Percentiles rank a stretch among this genome's conserved stretches.
Conservation (phyloP, 176 grass and related monocot genomes). For the Oryza glumipatula region DNA sequence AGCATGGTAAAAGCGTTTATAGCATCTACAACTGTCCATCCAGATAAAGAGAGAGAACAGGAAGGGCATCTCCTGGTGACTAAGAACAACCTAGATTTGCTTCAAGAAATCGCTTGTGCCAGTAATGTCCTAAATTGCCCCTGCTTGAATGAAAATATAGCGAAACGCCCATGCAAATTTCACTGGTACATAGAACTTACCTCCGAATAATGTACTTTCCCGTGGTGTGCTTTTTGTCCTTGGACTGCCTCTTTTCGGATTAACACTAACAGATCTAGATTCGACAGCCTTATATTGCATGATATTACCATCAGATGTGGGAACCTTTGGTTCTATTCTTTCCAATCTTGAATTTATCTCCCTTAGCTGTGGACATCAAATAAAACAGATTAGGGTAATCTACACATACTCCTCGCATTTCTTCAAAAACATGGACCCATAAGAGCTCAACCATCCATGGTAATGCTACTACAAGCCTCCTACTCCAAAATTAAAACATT, state of each 20-base stretch:
- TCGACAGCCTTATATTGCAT: slow-evolving; percentile 52
- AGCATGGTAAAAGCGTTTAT: background rate
- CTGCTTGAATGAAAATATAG: slow-evolving; percentile 27
- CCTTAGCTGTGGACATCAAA: slow-evolving; percentile 73
- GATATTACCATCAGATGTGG: slow-evolving; percentile 56
- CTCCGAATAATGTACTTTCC: slow-evolving; percentile 80
- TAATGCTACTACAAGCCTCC: background rate
- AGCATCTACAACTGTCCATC: background rate
- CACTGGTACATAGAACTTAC: slow-evolving; percentile 40
- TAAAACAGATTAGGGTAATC: slow-evolving; percentile 34
- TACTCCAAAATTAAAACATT: slow-evolving; percentile 18
- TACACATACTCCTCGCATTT: background rate
- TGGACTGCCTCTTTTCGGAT: slow-evolving; percentile 86
- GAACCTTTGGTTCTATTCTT: slow-evolving; percentile 81
- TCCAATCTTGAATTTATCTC: slow-evolving; percentile 90
- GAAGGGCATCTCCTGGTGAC: background rate
- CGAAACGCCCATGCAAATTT: slow-evolving; percentile 7
- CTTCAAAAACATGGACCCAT: slow-evolving; percentile 16
- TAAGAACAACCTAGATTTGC: background rate
- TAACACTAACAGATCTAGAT: slow-evolving; percentile 71
- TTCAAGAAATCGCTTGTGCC: slow-evolving; percentile 4
- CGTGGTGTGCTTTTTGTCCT: slow-evolving; percentile 56
- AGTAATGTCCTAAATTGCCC: background rate
- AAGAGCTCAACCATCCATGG: slow-evolving; percentile 17
- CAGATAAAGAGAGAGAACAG: background rate